Evolutionary conservation across 2,329 filamentous ascomycete species (phyloP).

Genomic region (Chaetomiaceae sp.): DNA sequence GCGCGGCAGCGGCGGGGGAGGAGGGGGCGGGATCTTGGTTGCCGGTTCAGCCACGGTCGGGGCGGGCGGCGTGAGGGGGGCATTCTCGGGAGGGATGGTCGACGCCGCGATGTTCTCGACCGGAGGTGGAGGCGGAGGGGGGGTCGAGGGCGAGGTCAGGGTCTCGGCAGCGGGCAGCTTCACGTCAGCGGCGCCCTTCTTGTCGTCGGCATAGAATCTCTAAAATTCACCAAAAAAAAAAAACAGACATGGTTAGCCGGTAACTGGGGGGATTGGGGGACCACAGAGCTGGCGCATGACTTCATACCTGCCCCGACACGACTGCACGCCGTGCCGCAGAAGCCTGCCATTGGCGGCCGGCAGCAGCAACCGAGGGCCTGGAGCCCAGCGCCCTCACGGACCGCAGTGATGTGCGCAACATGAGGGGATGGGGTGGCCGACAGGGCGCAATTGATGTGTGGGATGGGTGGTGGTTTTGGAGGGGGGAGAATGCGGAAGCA

Average conservation of each 20-base stretch:
- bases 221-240: no score
- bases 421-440: slow-evolving; percentile 50
- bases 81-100: slow-evolving; percentile 35
- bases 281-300: slow-evolving; percentile 6
- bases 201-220: slow-evolving; percentile 54
- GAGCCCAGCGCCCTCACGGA: slow-evolving; percentile 56
- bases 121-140: slow-evolving; percentile 32
- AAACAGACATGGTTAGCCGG: slow-evolving; percentile 19
- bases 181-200: slow-evolving; percentile 45
- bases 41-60: no score
- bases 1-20: slow-evolving; percentile 37
- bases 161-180: slow-evolving; percentile 53
- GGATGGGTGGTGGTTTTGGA: slow-evolving; percentile 24
- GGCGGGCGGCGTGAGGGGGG: slow-evolving; percentile 38
- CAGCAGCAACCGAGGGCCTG: slow-evolving; percentile 48
- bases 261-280: slow-evolving; percentile 20
- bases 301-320: slow-evolving; percentile 39
- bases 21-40: slow-evolving; percentile 31
- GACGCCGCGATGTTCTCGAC: slow-evolving; percentile 34
- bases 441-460: slow-evolving; percentile 29
- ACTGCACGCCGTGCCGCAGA: slow-evolving; percentile 35
- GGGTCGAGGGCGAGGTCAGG: slow-evolving; percentile 43
- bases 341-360: slow-evolving; percentile 55
- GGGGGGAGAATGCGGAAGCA: slow-evolving; percentile 26
- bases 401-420: slow-evolving; percentile 66